Conservation (phyloP, 495 filamentous ascomycete genomes). For the Aspergillus sclerotioniger region DNA sequence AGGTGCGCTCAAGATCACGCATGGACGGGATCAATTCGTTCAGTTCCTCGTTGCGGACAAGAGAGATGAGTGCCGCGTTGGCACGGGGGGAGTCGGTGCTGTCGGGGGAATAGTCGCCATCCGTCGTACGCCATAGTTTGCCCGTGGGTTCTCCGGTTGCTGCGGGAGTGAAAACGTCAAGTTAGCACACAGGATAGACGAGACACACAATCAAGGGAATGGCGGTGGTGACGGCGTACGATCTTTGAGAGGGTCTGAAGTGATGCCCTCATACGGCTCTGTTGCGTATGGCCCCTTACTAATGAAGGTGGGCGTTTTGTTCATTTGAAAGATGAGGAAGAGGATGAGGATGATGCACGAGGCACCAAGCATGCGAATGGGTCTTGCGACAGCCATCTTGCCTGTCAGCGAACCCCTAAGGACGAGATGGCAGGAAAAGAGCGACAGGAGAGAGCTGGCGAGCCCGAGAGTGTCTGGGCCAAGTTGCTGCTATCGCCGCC, state of each 20-base stretch:
- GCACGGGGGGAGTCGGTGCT: constrained; percentile 75
- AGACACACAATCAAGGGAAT: neutral
- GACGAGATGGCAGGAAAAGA: constrained; percentile 19
- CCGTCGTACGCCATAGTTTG: constrained; percentile 64
- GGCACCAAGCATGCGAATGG: constrained; percentile 74
- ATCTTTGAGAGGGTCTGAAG: constrained; percentile 78
- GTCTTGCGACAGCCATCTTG: constrained; percentile 77
- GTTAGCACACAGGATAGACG: neutral
- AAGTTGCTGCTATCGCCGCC: neutral
- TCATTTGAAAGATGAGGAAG: constrained; percentile 72
- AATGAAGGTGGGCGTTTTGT: constrained; percentile 43
- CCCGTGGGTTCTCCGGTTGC: constrained; percentile 81
- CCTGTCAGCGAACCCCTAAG: constrained; percentile 22
- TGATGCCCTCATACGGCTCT: constrained; percentile 48
- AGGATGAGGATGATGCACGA: constrained; percentile 66
- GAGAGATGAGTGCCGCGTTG: constrained; percentile 85
- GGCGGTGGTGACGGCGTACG: constrained; percentile 50
- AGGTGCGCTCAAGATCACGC: constrained; percentile 87
- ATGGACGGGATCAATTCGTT: constrained; percentile 81
- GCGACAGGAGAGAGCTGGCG: constrained; percentile 14
- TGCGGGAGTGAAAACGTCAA: constrained; percentile 28
- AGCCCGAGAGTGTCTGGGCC: constrained; percentile 5
- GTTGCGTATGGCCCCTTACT: constrained; percentile 24
- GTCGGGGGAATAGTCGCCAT: constrained; percentile 67
- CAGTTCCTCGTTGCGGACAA: constrained; percentile 90